Base-by-base conservation (phyloP, 495 filamentous ascomycete species). In the Tuber aestivum region DNA sequence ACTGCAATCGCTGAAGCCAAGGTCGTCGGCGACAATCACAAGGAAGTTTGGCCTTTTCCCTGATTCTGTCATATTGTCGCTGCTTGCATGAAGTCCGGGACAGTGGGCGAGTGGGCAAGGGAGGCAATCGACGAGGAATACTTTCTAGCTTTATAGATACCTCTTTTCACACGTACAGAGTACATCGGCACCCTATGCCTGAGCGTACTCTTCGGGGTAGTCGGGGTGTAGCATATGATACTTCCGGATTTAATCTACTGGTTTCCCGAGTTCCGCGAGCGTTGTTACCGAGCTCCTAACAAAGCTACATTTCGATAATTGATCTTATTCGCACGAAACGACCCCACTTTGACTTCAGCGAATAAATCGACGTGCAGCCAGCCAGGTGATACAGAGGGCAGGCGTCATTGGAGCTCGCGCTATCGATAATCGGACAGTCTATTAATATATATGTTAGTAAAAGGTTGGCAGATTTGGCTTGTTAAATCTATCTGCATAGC, bases 1-100 rank as follows among this genome's bases (percentile, higher is more conserved):
- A 61, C 86, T 85, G 71, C 90, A 85, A 76, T 91, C 89, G 35
- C 87, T 89, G 85, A 89, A 92, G 65, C 89, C 88, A 18, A 90
- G 84, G 79, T 91, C 89, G 81, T 91, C 89, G 72, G 88, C 89
- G 69, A 90, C 86, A 72, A 90, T 85, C 77, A 91, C 85, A 76
- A 91, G 87, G 83, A 91, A 89, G 78, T 90, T 91, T 23, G 89
- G 89, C 20, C 87, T 48, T 69, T 61, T 77, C n/a, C 5, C 38
- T 44, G 70, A 44, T 42, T 20, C 20, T 8, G 12, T 9, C 56
- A 65, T 65, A 35, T 20, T 65, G 14, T 0, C 35, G 14, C 32
- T 35, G 27, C 27, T 18, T 35, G 5, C 5, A 7, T 27, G 5
- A 14, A 35, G 32, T 7, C 32, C 56, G 5, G 27, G 27, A 65